Evolutionary conservation across 192 early-diverging fungal species (phyloP).

Genomic region (Pecoramyces ruminantium): DNA sequence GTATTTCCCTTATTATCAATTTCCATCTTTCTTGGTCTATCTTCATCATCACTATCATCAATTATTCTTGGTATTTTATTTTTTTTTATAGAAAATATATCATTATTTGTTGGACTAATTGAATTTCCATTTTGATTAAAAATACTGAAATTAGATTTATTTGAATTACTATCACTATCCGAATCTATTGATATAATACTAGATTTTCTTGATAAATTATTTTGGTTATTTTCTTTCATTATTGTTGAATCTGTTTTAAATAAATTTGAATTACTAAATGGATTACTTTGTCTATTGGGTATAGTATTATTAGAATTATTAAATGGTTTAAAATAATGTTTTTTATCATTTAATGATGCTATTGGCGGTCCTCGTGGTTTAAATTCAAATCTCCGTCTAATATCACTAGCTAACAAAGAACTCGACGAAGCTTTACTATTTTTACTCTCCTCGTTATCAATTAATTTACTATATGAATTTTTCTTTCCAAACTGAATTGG

Average conservation of each 20-base stretch:
- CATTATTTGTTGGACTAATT: background rate
- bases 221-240: background rate
- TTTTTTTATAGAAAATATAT: background rate
- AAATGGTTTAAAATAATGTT: background rate
- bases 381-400: background rate
- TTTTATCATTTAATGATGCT: background rate
- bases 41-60: background rate
- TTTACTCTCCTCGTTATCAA: background rate
- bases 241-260: background rate
- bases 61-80: background rate
- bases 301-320: background rate
- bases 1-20: background rate
- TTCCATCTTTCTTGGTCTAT: background rate
- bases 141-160: background rate
- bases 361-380: background rate
- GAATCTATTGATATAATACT: background rate
- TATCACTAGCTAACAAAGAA: background rate
- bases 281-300: background rate
- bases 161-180: background rate
- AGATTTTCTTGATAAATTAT: background rate
- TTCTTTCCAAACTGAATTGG: background rate
- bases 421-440: background rate
- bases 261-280: background rate
- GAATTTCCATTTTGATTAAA: too few relatives aligned
- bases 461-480: background rate